phyloP scores from a whole-genome alignment of 2,329 filamentous ascomycete species.

The Alternaria gaisen region DNA sequence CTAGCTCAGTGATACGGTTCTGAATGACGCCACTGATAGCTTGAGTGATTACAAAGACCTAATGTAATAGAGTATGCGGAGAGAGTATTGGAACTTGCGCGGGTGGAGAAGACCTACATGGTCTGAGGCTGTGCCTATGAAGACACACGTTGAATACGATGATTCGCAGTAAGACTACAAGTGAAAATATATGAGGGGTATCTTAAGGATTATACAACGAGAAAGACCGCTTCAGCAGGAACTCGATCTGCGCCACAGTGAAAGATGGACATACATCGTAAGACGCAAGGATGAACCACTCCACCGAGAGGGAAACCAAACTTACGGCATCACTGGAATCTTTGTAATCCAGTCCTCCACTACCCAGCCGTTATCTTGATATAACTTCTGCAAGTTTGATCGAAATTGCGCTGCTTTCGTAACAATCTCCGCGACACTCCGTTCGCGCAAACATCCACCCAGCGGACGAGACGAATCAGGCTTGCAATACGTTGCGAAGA shows the following conservation, averaged over 20 bases:
- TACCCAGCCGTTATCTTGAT: slow-evolving; percentile 32
- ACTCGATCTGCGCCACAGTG: neutral
- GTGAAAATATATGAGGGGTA: neutral
- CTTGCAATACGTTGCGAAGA: slow-evolving; percentile 41
- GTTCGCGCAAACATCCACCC: slow-evolving; percentile 35
- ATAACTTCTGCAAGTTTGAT: slow-evolving; percentile 19
- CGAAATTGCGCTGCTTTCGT: slow-evolving; percentile 34
- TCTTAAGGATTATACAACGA: neutral
- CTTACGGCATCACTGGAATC: slow-evolving; percentile 37
- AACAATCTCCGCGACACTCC: slow-evolving; percentile 42
- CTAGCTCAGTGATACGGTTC: neutral
- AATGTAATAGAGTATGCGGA: neutral
- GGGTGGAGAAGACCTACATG: neutral
- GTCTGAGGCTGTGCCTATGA: neutral
- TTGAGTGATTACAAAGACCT: neutral
- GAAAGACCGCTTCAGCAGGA: neutral
- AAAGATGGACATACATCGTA: neutral
- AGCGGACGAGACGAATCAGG: slow-evolving; percentile 7
- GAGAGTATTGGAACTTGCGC: neutral
- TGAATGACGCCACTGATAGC: neutral
- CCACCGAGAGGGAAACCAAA: neutral
- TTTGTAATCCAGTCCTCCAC: slow-evolving; percentile 37
- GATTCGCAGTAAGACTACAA: neutral
- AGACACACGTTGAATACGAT: too few species aligned
- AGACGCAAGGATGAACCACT: too few species aligned